Evolutionary conservation across 2,329 filamentous ascomycete species (phyloP).

Genomic region (Colletotrichum salicis): DNA sequence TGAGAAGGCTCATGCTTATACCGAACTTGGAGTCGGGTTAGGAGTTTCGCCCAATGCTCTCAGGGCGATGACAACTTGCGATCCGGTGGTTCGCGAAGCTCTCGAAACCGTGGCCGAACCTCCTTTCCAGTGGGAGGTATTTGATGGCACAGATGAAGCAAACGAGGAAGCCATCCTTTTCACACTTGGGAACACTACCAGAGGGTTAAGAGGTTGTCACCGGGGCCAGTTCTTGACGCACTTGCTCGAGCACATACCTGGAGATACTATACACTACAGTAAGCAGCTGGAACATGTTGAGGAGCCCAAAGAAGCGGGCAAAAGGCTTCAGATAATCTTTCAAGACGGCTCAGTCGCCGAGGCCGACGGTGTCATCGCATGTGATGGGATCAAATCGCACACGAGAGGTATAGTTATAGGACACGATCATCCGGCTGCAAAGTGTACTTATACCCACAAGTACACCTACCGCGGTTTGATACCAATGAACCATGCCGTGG

Average conservation of each 20-base stretch:
- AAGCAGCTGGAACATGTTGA: conserved; percentile 45
- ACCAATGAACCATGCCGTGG: conserved; percentile 62
- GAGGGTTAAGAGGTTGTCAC: conserved; percentile 11
- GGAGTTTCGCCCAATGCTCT: conserved; percentile 62
- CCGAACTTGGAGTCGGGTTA: conserved; percentile 62
- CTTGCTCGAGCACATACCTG: conserved; percentile 49
- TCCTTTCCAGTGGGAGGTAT: conserved; percentile 34
- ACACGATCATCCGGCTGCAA: conserved; percentile 49
- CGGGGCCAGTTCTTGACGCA: conserved; percentile 44
- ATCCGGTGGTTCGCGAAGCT: conserved; percentile 43
- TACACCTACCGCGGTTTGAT: conserved; percentile 64
- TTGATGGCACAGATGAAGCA: conserved; percentile 24
- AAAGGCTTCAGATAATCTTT: conserved; percentile 45
- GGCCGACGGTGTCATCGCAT: conserved; percentile 60
- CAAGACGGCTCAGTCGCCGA: conserved; percentile 50
- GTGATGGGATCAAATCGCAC: conserved; percentile 67
- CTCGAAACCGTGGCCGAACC: conserved; percentile 46
- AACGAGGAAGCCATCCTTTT: conserved; percentile 2
- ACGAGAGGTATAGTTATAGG: conserved; percentile 62
- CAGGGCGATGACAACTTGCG: conserved; percentile 49
- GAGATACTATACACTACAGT: conserved; percentile 38
- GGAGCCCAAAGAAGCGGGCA: conserved; percentile 23
- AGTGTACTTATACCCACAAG: conserved; percentile 60
- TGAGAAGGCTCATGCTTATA: conserved; percentile 54
- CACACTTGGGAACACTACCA: not conserved